Evolutionary conservation across 192 early-diverging fungal species (phyloP), one percentile per base, ranked within the genome.

Genomic region (Coemansia aciculifera): DNA sequence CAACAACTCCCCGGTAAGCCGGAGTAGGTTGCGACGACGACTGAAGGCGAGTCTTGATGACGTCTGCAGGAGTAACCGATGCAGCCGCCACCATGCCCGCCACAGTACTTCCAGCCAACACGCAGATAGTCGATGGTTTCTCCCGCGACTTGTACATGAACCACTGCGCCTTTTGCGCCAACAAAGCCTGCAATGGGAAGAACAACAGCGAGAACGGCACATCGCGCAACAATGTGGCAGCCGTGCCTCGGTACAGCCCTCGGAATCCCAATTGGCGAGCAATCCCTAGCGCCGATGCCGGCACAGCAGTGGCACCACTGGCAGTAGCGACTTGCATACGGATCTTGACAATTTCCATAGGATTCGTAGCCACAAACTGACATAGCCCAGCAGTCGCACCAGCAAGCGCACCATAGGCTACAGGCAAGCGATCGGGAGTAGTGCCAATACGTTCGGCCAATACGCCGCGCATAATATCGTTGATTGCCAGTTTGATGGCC

Each of bases 281-380:
- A 73, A 98, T 86, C 31, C 88, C 90, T 63, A 82, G 78, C 13
- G 69, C 48, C 17, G 65, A 49, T 15, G 31, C 38, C 9, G 62
- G 49, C 19, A 62, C 24, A 10, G 62, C 74, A 4, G 51, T 42
- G 19, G 72, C 86, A 11, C 85, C 66, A 2, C 64, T 77, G 73
- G 64, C 77, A 11, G 87, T 87, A 32, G 85, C 75, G 7, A 92
- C 90, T 75, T 99, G 97, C 78, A 99, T 79, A 62, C 94, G 80
- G n/a, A 96, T 93, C 86, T 97, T 98, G 81, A 98, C 87, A 32
- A 95, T 91, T 75, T 97, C 97, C 82, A 91, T 92, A 27, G 96
- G 96, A 46, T 93, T 92, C 74, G 95, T 96, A 38, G 96, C 86
- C 64, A 95, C 81, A 23, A 95, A 95, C 39, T 94, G 93, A 57